Evolutionary conservation across 352 stramenopile genomes (phyloP), one percentile per base, ranked within the genome.

Genomic region (Phytopythium delawarense): DNA sequence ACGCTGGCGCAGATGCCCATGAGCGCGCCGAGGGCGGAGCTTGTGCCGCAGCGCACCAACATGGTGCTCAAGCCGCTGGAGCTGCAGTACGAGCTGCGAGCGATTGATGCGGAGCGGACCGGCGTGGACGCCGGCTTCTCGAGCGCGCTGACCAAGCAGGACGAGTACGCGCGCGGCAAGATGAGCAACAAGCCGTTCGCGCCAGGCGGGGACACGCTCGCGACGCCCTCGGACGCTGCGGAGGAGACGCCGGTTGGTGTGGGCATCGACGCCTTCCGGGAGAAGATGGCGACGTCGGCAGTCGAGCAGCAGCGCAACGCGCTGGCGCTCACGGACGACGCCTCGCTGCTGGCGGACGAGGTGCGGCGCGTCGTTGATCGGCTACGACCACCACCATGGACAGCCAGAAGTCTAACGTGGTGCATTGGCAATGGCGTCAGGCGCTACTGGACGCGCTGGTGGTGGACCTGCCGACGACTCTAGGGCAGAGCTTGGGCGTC

Each of bases 141-240:
- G 18, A 87, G 78, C 58, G 80, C 80, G 9, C 67, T 90, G 55
- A 86, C 73, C 48, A 88, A 88, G 48, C 81, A 92, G 69, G 77
- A 91, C 71, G 81, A 92, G 61, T 92, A 95, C 60, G 83, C 80
- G 25, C 74, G 84, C 52, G 84, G 87, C 32, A 90, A 83, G 65
- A 89, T 89, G 65, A 88, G 76, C 51, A 93, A 93, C 65, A 84
- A 82, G 51, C 84, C 82, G 12, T 91, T 91, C 54, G 72, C 71
- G 1, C 84, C 82, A 12, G 84, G 84, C 32, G 84, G 84, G 21
- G 63, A 90, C 39, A 87, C 80, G 23, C 66, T 94, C 44, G 75
- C 75, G 11, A 71, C 69, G 45, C 13, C 78, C 3, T 45, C 71
- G 25, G 53, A 37, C 21, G 37, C 18, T 13, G 56, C 21, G 45